Evolutionary conservation across 768 basidiomycete genomes (phyloP).

Genomic region (Serpula lacrymans): DNA sequence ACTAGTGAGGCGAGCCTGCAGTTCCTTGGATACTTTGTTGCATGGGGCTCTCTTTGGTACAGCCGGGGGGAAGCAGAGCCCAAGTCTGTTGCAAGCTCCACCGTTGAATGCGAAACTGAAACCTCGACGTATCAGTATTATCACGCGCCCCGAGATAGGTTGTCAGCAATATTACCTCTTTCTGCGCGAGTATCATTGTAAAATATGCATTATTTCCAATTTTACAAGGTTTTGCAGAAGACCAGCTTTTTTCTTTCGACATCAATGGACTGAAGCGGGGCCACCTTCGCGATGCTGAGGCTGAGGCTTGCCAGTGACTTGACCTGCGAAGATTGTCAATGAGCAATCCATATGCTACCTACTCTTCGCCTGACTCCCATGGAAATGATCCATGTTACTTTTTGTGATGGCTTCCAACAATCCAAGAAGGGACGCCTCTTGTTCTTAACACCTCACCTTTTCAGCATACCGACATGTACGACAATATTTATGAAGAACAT

Average conservation of each 20-base stretch:
- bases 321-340: conserved; percentile 51
- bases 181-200: no score
- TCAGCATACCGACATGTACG: conserved; percentile 70
- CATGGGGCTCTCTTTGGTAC: no score
- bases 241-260: conserved; percentile 77
- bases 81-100: no score
- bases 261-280: conserved; percentile 85
- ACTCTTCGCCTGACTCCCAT: conserved; percentile 51
- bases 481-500: conserved; percentile 76
- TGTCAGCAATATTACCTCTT: no score
- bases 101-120: no score
- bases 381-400: conserved; percentile 29
- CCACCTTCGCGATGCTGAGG: conserved; percentile 70
- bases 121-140: no score
- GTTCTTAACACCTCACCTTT: conserved; percentile 81
- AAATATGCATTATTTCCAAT: no score
- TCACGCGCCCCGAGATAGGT: no score
- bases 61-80: no score
- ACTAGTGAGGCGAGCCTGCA: no score
- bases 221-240: no score
- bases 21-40: no score
- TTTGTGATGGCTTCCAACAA: conserved; percentile 47
- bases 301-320: conserved; percentile 66
- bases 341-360: conserved; percentile 77
- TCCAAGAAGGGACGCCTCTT: conserved; percentile 76